Conservation (phyloP, 176 grass and related monocot genomes). For the Cenchrus purpureus region DNA sequence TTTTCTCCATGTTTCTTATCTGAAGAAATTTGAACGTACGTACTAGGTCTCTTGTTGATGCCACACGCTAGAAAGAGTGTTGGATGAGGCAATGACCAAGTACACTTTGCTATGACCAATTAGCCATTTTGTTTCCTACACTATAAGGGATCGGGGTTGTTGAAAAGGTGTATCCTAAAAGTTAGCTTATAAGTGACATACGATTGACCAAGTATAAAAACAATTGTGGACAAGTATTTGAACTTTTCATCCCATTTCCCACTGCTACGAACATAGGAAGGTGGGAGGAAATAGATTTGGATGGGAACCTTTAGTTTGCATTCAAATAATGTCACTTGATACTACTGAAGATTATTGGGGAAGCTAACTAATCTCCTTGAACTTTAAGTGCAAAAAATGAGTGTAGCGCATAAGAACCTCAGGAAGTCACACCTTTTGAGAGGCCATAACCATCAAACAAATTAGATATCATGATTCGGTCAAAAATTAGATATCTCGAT, state of each 20-base stretch:
- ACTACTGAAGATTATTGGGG: too few species aligned
- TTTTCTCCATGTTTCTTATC: not conserved
- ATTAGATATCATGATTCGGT: too few species aligned
- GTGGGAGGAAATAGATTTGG: constrained; percentile 1
- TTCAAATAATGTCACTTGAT: not conserved
- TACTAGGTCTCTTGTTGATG: not conserved
- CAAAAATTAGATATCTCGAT: too few species aligned
- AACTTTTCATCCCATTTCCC: too few species aligned
- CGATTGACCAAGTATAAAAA: not conserved
- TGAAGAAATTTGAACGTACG: not conserved
- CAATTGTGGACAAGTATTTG: not conserved
- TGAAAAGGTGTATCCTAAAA: constrained; percentile 32
- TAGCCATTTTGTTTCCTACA: not conserved
- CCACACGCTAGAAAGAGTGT: not conserved
- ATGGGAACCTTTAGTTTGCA: not conserved
- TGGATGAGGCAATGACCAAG: constrained; percentile 9
- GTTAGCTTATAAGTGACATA: constrained; percentile 5
- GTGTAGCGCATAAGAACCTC: too few species aligned
- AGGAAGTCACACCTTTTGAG: too few species aligned
- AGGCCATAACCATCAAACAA: too few species aligned
- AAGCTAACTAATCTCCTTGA: not conserved
- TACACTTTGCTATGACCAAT: not conserved
- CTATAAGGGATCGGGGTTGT: not conserved
- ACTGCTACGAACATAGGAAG: not conserved
- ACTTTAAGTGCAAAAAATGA: too few species aligned